phyloP scores from a whole-genome alignment of 192 early-diverging fungal species.

The Lunasporangiospora selenospora region DNA sequence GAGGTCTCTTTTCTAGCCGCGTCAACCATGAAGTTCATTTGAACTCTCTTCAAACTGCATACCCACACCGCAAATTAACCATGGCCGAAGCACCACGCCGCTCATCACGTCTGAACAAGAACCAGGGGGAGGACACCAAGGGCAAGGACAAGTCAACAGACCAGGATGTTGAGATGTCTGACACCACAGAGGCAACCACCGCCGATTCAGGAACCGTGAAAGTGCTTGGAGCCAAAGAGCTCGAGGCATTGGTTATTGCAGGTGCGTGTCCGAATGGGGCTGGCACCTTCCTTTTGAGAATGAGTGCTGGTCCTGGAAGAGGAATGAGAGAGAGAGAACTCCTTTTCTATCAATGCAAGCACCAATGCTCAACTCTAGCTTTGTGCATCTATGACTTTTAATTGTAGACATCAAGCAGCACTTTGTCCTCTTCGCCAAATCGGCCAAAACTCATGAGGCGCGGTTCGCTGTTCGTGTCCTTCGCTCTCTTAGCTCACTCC shows the following conservation, averaged over 20 bases:
- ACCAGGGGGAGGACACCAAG: conserved; percentile 42
- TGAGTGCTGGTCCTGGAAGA: too few species aligned
- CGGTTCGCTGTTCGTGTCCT: conserved; percentile 91
- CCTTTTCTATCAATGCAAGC: too few species aligned
- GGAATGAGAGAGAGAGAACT: too few species aligned
- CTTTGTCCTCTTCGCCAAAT: conserved; percentile 81
- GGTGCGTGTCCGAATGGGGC: conserved; percentile 16
- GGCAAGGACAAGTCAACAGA: conserved; percentile 37
- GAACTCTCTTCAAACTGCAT: too few species aligned
- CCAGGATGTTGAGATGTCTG: conserved; percentile 47
- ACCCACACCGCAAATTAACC: too few species aligned
- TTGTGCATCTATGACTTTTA: too few species aligned
- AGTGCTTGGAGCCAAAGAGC: conserved; percentile 38
- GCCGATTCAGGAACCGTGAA: conserved; percentile 18
- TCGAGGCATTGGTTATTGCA: conserved; percentile 40
- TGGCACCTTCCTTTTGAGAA: too few species aligned
- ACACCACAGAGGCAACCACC: conserved; percentile 10
- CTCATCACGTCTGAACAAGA: conserved; percentile 42
- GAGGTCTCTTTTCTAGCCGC: too few species aligned
- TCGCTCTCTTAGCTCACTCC: conserved; percentile 78
- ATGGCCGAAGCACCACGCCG: conserved; percentile 50
- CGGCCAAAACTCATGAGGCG: conserved; percentile 83
- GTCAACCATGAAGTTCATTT: too few species aligned
- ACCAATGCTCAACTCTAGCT: too few species aligned
- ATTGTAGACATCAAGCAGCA: conserved; percentile 88